phyloP scores from a whole-genome alignment of 2,329 filamentous ascomycete species.

The Xylariaceae sp. region DNA sequence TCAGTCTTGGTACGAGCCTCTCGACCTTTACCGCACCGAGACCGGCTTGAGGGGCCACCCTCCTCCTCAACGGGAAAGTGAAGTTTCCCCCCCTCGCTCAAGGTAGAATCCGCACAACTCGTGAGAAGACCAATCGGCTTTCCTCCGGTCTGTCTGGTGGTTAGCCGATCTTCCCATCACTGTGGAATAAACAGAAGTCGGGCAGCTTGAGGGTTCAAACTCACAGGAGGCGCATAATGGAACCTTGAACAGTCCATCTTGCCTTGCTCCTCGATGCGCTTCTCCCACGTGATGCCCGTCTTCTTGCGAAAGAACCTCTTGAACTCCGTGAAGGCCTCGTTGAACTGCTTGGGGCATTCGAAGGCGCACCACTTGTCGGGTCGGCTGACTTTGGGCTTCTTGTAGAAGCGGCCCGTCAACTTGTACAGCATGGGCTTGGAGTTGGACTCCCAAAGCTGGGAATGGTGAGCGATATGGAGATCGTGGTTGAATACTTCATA shows the following conservation, averaged over 20 bases:
- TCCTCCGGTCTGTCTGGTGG: constrained; percentile 27
- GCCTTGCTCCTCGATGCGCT: constrained; percentile 38
- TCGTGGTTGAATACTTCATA: not conserved
- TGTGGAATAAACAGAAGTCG: not conserved
- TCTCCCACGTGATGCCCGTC: constrained; percentile 57
- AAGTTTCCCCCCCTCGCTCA: not conserved
- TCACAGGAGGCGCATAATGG: constrained; percentile 44
- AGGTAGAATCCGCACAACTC: not conserved
- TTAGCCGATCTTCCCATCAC: not conserved
- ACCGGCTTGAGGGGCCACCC: not conserved
- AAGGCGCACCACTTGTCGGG: constrained; percentile 36
- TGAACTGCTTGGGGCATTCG: constrained; percentile 34
- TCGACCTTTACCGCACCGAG: too few species aligned
- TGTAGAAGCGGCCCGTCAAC: constrained; percentile 49
- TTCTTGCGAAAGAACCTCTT: constrained; percentile 52
- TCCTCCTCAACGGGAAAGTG: not conserved
- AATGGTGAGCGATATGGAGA: not conserved
- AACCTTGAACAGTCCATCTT: constrained; percentile 33
- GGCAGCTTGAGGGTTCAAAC: constrained; percentile 14
- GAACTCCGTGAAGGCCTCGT: constrained; percentile 46
- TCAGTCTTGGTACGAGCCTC: too few species aligned
- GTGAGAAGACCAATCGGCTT: constrained; percentile 31
- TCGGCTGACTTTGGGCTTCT: constrained; percentile 33
- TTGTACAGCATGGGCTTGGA: constrained; percentile 56
- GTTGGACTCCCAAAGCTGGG: constrained; percentile 64